Evolutionary conservation across 768 basidiomycete genomes (phyloP).

Genomic region (Suillus subalutaceus): DNA sequence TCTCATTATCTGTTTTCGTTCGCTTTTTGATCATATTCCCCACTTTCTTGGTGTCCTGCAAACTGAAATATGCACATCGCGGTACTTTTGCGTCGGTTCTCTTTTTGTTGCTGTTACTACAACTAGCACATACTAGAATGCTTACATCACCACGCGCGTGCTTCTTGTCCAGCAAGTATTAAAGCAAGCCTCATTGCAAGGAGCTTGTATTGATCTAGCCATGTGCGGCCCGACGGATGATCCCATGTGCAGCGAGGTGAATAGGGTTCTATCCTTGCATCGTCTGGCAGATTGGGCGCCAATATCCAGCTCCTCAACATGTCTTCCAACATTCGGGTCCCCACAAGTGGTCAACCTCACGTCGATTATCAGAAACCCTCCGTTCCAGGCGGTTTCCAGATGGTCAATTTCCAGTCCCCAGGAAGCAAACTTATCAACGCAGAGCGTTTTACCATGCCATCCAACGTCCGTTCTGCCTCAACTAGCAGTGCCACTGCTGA

Average conservation of each 20-base stretch:
- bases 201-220: background rate
- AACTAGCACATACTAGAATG: no score
- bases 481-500: no score
- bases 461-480: no score
- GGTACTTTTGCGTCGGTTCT: conserved; percentile 10
- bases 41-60: conserved; percentile 30
- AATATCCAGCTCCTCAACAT: conserved; percentile 45
- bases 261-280: conserved; percentile 38
- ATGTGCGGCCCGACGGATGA: background rate
- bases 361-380: no score
- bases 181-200: background rate
- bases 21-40: conserved; percentile 28
- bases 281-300: conserved; percentile 25
- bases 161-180: background rate
- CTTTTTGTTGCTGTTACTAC: conserved; percentile 7
- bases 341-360: conserved; percentile 15
- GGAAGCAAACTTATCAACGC: no score
- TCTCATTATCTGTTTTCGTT: conserved; percentile 16
- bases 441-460: no score
- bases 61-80: conserved; percentile 32
- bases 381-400: no score
- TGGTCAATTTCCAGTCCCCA: no score
- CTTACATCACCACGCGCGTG: background rate
- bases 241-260: conserved; percentile 16
- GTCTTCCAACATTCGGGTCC: conserved; percentile 85